Base-by-base conservation (phyloP, 768 basidiomycete species). In the Piloderma croceum region DNA sequence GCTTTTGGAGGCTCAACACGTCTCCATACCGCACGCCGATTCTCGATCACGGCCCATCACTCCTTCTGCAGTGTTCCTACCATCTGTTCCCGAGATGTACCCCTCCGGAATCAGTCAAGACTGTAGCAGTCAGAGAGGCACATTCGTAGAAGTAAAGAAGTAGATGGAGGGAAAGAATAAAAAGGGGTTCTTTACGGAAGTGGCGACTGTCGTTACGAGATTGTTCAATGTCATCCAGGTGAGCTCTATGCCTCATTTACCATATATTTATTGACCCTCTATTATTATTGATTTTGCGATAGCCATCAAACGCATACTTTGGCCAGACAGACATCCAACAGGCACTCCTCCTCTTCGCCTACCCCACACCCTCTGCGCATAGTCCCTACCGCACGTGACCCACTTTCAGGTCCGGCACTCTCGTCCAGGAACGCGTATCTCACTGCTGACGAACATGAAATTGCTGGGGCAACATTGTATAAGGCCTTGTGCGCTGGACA, bases 261-360 rank as follows among this genome's bases (percentile, higher is more conserved):
- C 15, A 31, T 13, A 10, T 22, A 23, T 18, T n/a, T 7, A 27
- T 20, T 42, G 10, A 15, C 27, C 34, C 20, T n/a, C n/a, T 15
- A 36, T 19, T 31, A n/a, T n/a, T n/a, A n/a, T 44, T 36, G 19
- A 50, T 44, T 19, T 33, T 15, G 20, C 33, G 15, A 23, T 59
- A 94, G 91, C 94, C 94, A 5, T 88, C 87, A 33, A 78, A 82
- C 48, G 81, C 87, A 18, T 97, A 98, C 61, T 96, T 99, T 47
- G 94, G 96, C 1, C 93, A 98, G 62, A 98, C 97, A 58, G 94
- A 98, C 58, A 96, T 99, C 39, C 96, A 99, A 56, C 96, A 99
- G 58, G 90, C 87, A 1, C 67, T 97, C 12, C 69, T 96, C 5
- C 76, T 94, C 7, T 60, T 91, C n/a, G 65, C 83, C 5, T 73